Evolutionary conservation across 371 early-diverging fungal genomes (phyloP).

Genomic region (Syncephalastrum contaminatum): DNA sequence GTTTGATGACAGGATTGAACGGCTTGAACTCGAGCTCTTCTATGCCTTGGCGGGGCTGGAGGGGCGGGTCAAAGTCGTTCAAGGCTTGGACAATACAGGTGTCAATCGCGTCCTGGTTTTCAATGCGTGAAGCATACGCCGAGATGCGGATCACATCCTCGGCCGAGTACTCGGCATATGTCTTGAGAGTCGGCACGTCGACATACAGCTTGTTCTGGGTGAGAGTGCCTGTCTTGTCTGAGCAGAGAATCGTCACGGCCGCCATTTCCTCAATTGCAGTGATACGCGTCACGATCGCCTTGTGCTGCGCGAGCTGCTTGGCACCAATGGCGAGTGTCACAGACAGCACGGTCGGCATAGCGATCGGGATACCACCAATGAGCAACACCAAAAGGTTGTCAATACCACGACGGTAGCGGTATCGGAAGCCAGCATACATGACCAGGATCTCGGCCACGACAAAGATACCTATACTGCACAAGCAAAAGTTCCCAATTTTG

Average conservation of each 20-base stretch:
- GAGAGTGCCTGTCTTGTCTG: constrained; percentile 96
- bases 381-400: constrained; percentile 72
- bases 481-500: constrained; percentile 89
- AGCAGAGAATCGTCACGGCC: constrained; percentile 91
- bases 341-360: constrained; percentile 83
- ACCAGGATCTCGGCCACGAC: constrained; percentile 78
- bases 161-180: constrained; percentile 49
- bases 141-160: constrained; percentile 64
- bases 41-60: constrained; percentile 62
- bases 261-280: constrained; percentile 92
- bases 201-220: constrained; percentile 91
- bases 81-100: constrained; percentile 69
- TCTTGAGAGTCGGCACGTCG: constrained; percentile 59
- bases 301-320: constrained; percentile 88
- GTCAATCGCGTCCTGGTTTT: constrained; percentile 79
- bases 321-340: constrained; percentile 94
- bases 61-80: constrained; percentile 32
- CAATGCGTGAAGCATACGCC: constrained; percentile 66
- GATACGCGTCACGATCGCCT: constrained; percentile 90
- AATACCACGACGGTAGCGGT: constrained; percentile 66
- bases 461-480: constrained; percentile 67
- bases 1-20: constrained; percentile 88
- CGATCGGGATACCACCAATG: constrained; percentile 80
- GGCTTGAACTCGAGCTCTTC: constrained; percentile 75
- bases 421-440: constrained; percentile 77